Evolutionary conservation across 208 protist genomes (phyloP).

Genomic region (Strigomonas culicis): DNA sequence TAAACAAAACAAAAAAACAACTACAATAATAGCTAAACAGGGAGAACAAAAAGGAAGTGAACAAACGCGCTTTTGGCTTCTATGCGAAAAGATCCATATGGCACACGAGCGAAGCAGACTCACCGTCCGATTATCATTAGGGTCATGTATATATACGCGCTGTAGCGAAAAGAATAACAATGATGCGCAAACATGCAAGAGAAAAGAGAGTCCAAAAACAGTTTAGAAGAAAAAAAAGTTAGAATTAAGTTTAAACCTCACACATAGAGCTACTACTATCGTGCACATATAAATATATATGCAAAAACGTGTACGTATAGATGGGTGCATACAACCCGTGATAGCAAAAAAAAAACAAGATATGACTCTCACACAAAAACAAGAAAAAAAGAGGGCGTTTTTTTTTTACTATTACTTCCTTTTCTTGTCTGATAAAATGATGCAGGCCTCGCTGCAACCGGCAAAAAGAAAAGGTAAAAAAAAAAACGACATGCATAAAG

Average conservation of each 20-base stretch:
- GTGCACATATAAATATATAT: neutral
- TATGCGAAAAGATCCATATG: too few relatives aligned
- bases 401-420: neutral
- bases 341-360: neutral
- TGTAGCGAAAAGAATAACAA: too few relatives aligned
- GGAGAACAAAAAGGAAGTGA: too few relatives aligned
- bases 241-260: too few relatives aligned
- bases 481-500: neutral
- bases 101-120: too few relatives aligned
- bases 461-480: neutral
- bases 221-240: neutral
- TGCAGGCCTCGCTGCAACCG: too few relatives aligned
- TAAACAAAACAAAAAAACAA: slow-evolving; percentile 7
- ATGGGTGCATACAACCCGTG: neutral
- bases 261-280: neutral
- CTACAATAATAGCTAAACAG: neutral
- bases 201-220: slow-evolving; percentile 5
- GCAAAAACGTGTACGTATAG: neutral
- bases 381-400: slow-evolving; percentile 3
- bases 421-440: too few relatives aligned
- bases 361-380: slow-evolving; percentile 4
- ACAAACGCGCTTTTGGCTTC: too few relatives aligned
- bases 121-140: neutral
- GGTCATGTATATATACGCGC: neutral
- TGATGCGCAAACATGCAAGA: neutral